These are phyloP conservation scores for Silene latifolia DNA, from an alignment of 148 eudicot species.

Conservation along the genomic window DNA sequence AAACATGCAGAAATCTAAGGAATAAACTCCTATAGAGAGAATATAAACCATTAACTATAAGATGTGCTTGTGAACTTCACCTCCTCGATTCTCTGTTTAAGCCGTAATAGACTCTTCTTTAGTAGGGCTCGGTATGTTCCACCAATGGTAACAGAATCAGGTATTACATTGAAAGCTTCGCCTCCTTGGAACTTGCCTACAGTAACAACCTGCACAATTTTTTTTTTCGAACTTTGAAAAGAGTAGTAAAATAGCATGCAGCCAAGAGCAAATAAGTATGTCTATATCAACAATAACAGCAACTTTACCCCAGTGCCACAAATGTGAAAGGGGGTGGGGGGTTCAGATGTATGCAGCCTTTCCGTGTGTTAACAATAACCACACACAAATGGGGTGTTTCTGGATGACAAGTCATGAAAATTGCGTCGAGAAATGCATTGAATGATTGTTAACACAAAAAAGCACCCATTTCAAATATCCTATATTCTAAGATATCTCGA, in stretches of 20 bases:
- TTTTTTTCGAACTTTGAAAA: background rate
- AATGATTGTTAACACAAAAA: no score
- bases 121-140: slow-evolving; percentile 86
- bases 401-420: no score
- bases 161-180: slow-evolving; percentile 92
- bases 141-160: slow-evolving; percentile 91
- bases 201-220: slow-evolving; percentile 69
- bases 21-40: no score
- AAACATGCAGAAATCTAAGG: background rate
- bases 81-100: slow-evolving; percentile 77
- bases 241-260: background rate
- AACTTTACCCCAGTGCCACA: no score
- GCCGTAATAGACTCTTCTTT: slow-evolving; percentile 58
- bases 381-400: no score
- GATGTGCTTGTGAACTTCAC: slow-evolving; percentile 32
- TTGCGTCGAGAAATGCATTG: no score
- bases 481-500: background rate
- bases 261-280: background rate
- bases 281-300: no score
- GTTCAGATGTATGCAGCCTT: no score
- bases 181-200: slow-evolving; percentile 97
- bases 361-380: no score
- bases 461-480: background rate
- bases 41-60: background rate
- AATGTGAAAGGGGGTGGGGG: background rate